These are phyloP conservation scores for Waltiozyma solani DNA, from an alignment of 1,139 yeast genomes.

Conservation along the genomic window DNA sequence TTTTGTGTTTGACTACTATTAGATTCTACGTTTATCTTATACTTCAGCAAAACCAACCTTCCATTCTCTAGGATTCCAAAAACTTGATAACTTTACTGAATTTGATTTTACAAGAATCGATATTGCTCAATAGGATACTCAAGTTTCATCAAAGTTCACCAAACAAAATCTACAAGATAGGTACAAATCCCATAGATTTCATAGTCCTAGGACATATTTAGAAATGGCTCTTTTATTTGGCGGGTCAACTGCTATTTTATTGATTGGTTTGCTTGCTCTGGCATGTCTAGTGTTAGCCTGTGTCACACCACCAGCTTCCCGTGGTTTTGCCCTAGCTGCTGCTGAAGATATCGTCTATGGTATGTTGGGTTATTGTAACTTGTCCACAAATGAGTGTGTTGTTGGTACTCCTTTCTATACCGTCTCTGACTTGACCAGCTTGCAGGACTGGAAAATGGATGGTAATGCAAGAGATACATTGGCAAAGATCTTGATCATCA, in stretches of 20 bases:
- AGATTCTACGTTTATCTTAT: too few relatives aligned
- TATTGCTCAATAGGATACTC: too few relatives aligned
- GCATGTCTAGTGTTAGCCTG: conserved; percentile 42
- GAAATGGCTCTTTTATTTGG: conserved; percentile 17
- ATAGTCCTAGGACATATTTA: too few relatives aligned
- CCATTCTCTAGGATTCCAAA: too few relatives aligned
- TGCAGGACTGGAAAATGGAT: conserved; percentile 40
- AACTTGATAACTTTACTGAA: too few relatives aligned
- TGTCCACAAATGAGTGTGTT: conserved; percentile 34
- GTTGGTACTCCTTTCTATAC: conserved; percentile 29
- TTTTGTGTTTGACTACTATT: too few relatives aligned
- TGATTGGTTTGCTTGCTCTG: conserved; percentile 28
- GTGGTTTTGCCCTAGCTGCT: conserved; percentile 37
- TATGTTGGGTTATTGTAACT: conserved; percentile 71
- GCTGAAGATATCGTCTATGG: conserved; percentile 56
- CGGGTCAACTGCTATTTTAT: conserved; percentile 21
- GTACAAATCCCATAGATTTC: background rate
- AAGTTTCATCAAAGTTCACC: too few relatives aligned
- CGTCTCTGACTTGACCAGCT: conserved; percentile 10
- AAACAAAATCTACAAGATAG: background rate
- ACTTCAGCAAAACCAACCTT: too few relatives aligned
- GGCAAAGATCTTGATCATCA: conserved; percentile 63
- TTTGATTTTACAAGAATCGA: too few relatives aligned
- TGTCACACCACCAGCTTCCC: conserved; percentile 54
- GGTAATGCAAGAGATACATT: conserved; percentile 50